A percentile compares a stretch with the other conserved stretches of the same genome.
Evolutionary conservation across 2,329 filamentous ascomycete genomes (phyloP).

Genomic region (Ceratocystis variospora): DNA sequence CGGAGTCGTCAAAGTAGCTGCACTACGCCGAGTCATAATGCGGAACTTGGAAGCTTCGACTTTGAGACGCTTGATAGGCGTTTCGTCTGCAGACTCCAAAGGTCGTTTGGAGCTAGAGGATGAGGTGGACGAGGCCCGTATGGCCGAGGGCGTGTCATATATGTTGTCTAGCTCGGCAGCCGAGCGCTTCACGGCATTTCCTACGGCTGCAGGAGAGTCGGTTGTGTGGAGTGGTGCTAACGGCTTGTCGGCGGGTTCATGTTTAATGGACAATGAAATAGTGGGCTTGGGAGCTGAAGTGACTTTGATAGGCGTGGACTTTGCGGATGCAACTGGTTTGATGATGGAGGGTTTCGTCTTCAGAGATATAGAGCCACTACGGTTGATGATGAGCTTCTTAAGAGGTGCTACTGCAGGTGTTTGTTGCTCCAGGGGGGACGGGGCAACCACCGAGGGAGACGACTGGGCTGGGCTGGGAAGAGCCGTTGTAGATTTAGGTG

Average conservation of each 20-base stretch:
- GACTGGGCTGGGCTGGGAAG: constrained; percentile 3
- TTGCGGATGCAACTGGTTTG: constrained; percentile 9
- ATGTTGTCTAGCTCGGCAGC: constrained; percentile 12
- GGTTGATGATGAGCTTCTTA: constrained; percentile 19
- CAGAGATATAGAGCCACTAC: constrained; percentile 18
- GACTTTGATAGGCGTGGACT: constrained; percentile 5
- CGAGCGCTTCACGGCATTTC: neutral
- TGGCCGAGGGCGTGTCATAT: neutral
- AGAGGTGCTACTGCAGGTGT: constrained; percentile 12
- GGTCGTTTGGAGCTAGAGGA: constrained; percentile 14
- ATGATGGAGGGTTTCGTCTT: constrained; percentile 15
- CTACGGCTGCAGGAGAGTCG: neutral
- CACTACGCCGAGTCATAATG: neutral
- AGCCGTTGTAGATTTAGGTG: neutral
- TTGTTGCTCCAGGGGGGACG: neutral
- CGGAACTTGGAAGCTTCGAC: constrained; percentile 12
- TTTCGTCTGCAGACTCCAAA: constrained; percentile 5
- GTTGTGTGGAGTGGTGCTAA: neutral
- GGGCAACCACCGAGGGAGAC: neutral
- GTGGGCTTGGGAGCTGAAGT: constrained; percentile 5
- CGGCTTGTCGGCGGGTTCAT: constrained; percentile 14
- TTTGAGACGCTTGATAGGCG: constrained; percentile 13
- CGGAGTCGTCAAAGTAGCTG: neutral
- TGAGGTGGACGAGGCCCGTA: neutral
- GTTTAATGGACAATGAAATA: constrained; percentile 19